Evolutionary conservation across 148 eudicot species (phyloP), one percentile per base, ranked within the genome.

Genomic region (Simmondsia chinensis): DNA sequence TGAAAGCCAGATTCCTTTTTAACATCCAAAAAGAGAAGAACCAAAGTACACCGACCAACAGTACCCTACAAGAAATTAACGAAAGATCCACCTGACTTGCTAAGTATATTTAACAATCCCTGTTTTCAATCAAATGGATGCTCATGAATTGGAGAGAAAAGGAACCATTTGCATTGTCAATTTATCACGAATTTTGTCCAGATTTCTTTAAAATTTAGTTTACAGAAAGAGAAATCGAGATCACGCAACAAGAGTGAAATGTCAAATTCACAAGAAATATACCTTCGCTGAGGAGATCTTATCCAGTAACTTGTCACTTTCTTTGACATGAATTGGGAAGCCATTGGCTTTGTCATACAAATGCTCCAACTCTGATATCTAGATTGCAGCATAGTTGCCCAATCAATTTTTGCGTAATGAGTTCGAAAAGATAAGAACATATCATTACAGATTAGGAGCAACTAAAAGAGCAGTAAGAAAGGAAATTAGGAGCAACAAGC

Each of bases 221-320:
- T n/a, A n/a, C n/a, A n/a, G n/a, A 34, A 42, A 53, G n/a, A 14
- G 4, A 20, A 35, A 11, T 8, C 34, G 28, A 46, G 34, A 40
- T 5, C 28, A 20, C 3, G 2, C 20, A n/a, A 7, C 13, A 6
- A 28, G 35, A 21, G 38, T n/a, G 12, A 30, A 13, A 47, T 33
- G 9, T 13, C 43, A 38, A 12, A 27, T 34, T 28, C 11, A 37
- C 37, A 33, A 32, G 23, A 17, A 43, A 32, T 21, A 56, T 66
- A 91, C 97, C 95, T 79, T 82, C 17, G 66, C 66, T 45, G 65
- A 51, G 12, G 82, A 73, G 52, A 91, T 54, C 66, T 54, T 79
- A 18, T 65, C 52, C 9, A 17, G 61, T 30, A 91, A 60, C 47
- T 60, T 69, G 39, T 77, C 77, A 60, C 76, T 75, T 73, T 69